These are phyloP conservation scores for Hypericum androsaemum DNA, from an alignment of 345 rosid genomes.

Conservation along the genomic window DNA sequence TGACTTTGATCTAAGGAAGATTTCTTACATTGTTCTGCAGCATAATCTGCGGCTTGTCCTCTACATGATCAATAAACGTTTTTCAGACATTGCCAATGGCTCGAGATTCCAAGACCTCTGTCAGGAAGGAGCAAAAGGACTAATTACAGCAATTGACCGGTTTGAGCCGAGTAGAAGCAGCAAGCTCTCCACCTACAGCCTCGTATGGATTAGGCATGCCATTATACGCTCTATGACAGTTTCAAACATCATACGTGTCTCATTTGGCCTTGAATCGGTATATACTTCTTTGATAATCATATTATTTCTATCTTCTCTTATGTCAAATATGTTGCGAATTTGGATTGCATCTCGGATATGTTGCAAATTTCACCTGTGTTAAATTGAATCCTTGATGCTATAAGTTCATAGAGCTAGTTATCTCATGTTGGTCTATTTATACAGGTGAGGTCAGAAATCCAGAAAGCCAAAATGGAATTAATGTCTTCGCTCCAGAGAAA, in stretches of 20 bases:
- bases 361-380: too few relatives aligned
- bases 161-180: constrained; percentile 71
- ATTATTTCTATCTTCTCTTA: constrained; percentile 5
- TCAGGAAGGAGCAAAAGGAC: constrained; percentile 92
- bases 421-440: not conserved
- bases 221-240: constrained; percentile 79
- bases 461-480: constrained; percentile 57
- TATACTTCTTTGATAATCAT: constrained; percentile 5
- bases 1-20: not conserved
- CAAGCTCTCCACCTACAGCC: constrained; percentile 74
- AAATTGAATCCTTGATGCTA: too few relatives aligned
- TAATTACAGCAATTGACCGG: constrained; percentile 83
- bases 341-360: not conserved
- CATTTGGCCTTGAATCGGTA: constrained; percentile 94
- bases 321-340: not conserved
- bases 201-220: constrained; percentile 95
- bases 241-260: constrained; percentile 72
- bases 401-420: too few relatives aligned
- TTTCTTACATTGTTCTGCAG: constrained; percentile 35
- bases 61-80: constrained; percentile 79
- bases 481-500: constrained; percentile 49
- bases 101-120: constrained; percentile 88
- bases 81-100: constrained; percentile 69
- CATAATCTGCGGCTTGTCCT: constrained; percentile 90
- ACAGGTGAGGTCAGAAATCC: constrained; percentile 76